A percentile compares a stretch with the other conserved stretches of the same genome.
Evolutionary conservation across 208 protist genomes (phyloP).

Genomic region (Wallacemonas sp.): DNA sequence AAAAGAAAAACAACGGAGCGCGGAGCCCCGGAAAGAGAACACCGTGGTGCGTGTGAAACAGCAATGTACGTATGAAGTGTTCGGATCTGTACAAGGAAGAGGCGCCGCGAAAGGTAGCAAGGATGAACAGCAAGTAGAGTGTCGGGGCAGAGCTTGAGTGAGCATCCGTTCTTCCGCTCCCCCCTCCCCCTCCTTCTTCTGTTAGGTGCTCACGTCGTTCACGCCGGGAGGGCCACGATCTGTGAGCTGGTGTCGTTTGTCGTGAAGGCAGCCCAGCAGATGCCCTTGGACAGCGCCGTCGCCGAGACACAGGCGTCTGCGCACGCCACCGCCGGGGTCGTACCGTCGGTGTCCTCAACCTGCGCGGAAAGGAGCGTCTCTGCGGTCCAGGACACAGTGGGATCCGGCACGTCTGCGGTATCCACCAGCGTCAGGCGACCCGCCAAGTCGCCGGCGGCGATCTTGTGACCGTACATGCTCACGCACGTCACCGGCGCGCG

Average conservation of each 20-base stretch:
- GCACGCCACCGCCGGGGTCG: conserved; percentile 1
- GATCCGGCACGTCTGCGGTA: conserved; percentile 43
- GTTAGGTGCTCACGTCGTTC: too few relatives aligned
- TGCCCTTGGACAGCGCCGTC: conserved; percentile 32
- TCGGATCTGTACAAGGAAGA: too few relatives aligned
- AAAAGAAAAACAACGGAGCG: too few relatives aligned
- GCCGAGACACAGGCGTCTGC: conserved; percentile 40
- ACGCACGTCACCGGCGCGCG: conserved; percentile 45
- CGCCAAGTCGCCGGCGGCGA: conserved; percentile 52
- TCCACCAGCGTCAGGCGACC: conserved; percentile 54
- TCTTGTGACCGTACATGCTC: conserved; percentile 24
- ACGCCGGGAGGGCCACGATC: conserved; percentile 44
- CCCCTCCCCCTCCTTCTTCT: too few relatives aligned
- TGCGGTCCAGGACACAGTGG: conserved; percentile 50
- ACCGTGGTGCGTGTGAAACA: too few relatives aligned
- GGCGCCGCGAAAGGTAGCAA: too few relatives aligned
- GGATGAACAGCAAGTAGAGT: too few relatives aligned
- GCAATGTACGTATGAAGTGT: too few relatives aligned
- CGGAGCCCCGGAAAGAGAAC: too few relatives aligned
- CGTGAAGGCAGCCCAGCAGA: conserved; percentile 48
- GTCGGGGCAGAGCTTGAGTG: too few relatives aligned
- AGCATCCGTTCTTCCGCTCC: too few relatives aligned
- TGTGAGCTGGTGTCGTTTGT: conserved; percentile 30
- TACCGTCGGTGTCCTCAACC: not conserved
- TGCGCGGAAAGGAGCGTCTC: conserved; percentile 33